Percentiles rank a stretch among this genome's conserved stretches.
Conservation (phyloP, 164 flowering plant genomes). For the Piper longum region DNA sequence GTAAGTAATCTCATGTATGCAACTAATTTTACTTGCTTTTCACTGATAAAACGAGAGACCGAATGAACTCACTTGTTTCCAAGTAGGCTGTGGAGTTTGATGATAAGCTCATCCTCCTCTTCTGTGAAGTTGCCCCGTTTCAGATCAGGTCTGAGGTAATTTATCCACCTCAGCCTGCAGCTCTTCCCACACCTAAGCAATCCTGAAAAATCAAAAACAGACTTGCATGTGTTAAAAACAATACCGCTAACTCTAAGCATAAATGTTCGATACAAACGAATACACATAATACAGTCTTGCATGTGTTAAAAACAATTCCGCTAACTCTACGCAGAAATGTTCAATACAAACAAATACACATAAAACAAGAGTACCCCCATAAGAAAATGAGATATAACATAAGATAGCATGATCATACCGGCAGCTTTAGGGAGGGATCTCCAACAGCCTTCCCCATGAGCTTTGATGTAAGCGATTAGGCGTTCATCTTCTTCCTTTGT, state of each 20-base stretch:
- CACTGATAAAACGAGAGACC: not conserved
- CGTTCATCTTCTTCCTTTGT: conserved; percentile 75
- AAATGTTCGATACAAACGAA: not conserved
- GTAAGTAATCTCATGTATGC: too few species aligned
- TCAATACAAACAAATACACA: not conserved
- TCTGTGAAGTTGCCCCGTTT: conserved; percentile 71
- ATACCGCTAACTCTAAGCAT: not conserved
- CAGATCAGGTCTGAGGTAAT: conserved; percentile 65
- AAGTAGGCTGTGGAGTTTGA: conserved; percentile 54
- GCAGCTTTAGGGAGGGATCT: conserved; percentile 84
- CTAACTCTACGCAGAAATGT: not conserved
- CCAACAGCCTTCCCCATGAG: conserved; percentile 84
- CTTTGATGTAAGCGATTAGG: conserved; percentile 52
- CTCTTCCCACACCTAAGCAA: conserved; percentile 72
- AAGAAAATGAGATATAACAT: not conserved
- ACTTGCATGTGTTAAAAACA: not conserved
- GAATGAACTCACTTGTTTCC: conserved; percentile 52
- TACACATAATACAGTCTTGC: not conserved
- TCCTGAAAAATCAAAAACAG: conserved; percentile 18
- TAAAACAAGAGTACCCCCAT: not conserved
- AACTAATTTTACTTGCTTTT: too few species aligned
- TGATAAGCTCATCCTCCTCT: conserved; percentile 74
- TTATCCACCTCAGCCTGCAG: conserved; percentile 71
- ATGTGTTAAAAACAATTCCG: not conserved
- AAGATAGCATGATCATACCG: conserved; percentile 15